These are phyloP conservation scores for Phialophora macrospora DNA, from an alignment of 2,329 filamentous ascomycete species.

Conservation along the genomic window DNA sequence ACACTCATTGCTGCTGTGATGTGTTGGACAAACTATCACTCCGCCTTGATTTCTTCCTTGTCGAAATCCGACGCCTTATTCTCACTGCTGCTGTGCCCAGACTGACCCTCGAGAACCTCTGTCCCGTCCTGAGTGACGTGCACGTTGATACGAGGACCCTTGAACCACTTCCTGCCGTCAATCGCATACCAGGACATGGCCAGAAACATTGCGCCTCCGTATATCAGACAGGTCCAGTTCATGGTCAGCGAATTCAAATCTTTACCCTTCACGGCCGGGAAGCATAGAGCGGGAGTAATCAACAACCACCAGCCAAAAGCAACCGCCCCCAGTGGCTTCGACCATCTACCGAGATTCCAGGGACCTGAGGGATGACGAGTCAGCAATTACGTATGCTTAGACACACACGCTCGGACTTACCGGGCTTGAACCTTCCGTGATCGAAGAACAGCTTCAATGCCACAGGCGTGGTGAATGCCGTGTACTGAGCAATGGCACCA, in stretches of 20 bases:
- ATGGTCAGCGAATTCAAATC: slow-evolving; percentile 42
- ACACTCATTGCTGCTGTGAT: background rate
- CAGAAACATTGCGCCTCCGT: slow-evolving; percentile 42
- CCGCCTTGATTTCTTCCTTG: slow-evolving; percentile 13
- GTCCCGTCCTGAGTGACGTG: slow-evolving; percentile 23
- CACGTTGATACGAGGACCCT: slow-evolving; percentile 44
- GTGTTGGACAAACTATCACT: background rate
- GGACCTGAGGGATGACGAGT: slow-evolving; percentile 34
- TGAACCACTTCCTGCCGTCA: slow-evolving; percentile 44
- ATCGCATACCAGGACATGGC: slow-evolving; percentile 42
- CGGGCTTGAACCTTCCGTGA: slow-evolving; percentile 39
- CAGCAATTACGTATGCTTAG: background rate
- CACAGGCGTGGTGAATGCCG: slow-evolving; percentile 42
- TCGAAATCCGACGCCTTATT: slow-evolving; percentile 16
- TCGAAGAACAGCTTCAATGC: slow-evolving; percentile 42
- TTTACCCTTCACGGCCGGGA: slow-evolving; percentile 41
- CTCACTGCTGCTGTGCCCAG: slow-evolving; percentile 8
- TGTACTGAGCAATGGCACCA: slow-evolving; percentile 40
- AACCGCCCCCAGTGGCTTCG: slow-evolving; percentile 40
- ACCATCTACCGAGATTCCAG: slow-evolving; percentile 43
- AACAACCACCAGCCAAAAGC: slow-evolving; percentile 42
- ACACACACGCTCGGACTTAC: slow-evolving; percentile 22
- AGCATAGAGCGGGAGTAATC: slow-evolving; percentile 43
- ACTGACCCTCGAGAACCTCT: slow-evolving; percentile 22
- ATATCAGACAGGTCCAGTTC: slow-evolving; percentile 45